Evolutionary conservation across 345 rosid species (phyloP).

Genomic region (Eucalyptus decipiens): DNA sequence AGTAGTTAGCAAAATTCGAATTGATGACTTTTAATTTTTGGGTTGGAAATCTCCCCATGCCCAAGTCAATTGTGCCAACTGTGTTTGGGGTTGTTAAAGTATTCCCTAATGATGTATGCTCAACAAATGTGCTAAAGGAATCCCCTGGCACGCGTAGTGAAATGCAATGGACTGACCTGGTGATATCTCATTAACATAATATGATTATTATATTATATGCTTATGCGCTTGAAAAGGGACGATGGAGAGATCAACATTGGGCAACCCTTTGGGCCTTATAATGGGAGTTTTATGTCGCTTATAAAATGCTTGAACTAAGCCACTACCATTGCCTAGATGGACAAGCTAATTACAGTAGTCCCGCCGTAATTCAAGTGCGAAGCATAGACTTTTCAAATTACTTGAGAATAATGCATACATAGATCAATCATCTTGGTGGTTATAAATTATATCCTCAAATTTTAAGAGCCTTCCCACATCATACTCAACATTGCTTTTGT

Average conservation of each 20-base stretch:
- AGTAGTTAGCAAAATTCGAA: neutral
- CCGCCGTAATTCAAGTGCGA: neutral
- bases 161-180: neutral
- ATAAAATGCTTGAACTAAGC: neutral
- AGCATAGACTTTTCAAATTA: neutral
- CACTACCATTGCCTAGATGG: neutral
- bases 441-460: neutral
- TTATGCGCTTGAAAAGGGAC: neutral
- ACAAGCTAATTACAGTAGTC: neutral
- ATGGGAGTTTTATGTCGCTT: neutral
- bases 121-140: neutral
- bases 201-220: neutral
- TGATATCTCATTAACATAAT: neutral
- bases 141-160: neutral
- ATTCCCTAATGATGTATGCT: neutral
- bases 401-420: neutral
- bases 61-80: neutral
- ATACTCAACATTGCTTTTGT: neutral
- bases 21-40: neutral
- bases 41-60: neutral
- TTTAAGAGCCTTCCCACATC: neutral
- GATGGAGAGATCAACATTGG: neutral
- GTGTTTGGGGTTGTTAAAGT: neutral
- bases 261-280: neutral
- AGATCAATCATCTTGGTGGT: neutral